Percentiles rank a stretch among this genome's conserved stretches.
Conservation (phyloP, 192 early-diverging fungal genomes). For the Phlyctochytrium planicorne region DNA sequence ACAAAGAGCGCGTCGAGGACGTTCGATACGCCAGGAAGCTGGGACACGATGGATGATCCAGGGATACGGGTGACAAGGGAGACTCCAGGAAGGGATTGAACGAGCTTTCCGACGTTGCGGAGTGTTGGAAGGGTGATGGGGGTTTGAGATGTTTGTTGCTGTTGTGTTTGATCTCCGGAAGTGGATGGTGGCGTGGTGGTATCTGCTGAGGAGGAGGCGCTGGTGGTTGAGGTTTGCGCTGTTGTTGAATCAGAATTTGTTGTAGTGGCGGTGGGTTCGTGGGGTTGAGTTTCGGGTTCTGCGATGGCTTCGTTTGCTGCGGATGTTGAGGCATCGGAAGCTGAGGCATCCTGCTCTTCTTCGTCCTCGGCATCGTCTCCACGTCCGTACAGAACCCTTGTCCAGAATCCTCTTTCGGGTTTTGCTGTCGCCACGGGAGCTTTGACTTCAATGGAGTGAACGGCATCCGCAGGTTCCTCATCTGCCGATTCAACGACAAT, state of each 20-base stretch:
- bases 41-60: background rate
- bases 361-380: background rate
- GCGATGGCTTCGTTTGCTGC: background rate
- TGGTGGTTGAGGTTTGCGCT: background rate
- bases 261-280: background rate
- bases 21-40: background rate
- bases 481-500: background rate
- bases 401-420: slow-evolving; percentile 6
- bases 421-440: background rate
- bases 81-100: background rate
- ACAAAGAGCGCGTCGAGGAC: background rate
- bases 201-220: background rate
- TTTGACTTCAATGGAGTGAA: background rate
- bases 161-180: too few species aligned
- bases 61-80: background rate
- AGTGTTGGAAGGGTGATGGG: background rate
- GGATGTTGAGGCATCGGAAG: background rate
- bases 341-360: background rate
- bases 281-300: background rate
- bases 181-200: background rate
- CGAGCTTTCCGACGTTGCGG: background rate
- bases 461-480: background rate
- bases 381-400: background rate
- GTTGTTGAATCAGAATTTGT: background rate
- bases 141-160: too few species aligned